Evolutionary conservation across 1,139 yeast species (phyloP), one percentile per base, ranked within the genome.

Genomic region (Debaryomyces singareniensis): DNA sequence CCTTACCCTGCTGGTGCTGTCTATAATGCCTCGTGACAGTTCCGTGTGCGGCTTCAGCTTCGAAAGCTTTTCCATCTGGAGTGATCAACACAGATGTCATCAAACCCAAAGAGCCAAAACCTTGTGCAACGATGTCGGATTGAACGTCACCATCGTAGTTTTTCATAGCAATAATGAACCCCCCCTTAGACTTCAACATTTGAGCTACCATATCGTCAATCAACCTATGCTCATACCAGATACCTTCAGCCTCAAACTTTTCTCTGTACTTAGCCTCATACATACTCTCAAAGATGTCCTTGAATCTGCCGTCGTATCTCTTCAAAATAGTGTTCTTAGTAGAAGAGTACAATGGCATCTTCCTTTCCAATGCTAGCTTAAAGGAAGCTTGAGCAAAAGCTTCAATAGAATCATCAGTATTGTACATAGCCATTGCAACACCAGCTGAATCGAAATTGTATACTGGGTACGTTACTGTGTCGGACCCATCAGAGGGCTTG

Each of bases 151-250:
- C 97, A 55, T 89, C 97, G 61, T 89, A 89, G 68, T 89, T 89
- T 70, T 89, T 89, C 77, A 89, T 75, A 33, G 97, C 97, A 65
- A 89, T 79, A 45, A 89, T 81, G 60, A 73, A 89, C 11, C 97
- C 97, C 47, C 97, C 97, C 56, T 77, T 76, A 31, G 96, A 85
- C 68, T 89, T 89, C 58, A 89, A 67, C 96, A 89, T 89, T 67
- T 89, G 96, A 14, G 97, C 97, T 37, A 89, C 97, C 97, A 89
- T 89, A 57, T 89, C 97, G 61, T 89, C 97, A 45, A 89, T 89
- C 53, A 89, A 71, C 52, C 97, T 77, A 70, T 89, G 97, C 66
- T 89, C 96, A 59, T 84, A 89, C 89, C 94, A 87, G 57, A 89
- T 81, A 15, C 86, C 91, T 29, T 68, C 67, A 31, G 67, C 67